Evolutionary conservation across 2,329 filamentous ascomycete genomes (phyloP).

Genomic region (Monilinia fructigena): DNA sequence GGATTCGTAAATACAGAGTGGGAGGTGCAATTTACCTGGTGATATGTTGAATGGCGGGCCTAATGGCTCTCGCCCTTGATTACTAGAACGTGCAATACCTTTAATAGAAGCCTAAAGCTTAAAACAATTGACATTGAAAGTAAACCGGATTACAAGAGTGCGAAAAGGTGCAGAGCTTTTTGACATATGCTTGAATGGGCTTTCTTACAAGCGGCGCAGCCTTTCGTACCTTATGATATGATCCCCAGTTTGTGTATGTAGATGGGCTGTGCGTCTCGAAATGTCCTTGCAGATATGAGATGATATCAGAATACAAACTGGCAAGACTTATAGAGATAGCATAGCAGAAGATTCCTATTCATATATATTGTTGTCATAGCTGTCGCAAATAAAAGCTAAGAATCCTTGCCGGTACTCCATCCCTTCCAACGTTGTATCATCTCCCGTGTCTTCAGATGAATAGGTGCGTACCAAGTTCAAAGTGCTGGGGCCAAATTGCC

Average conservation of each 20-base stretch:
- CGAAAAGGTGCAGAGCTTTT: constrained; percentile 7
- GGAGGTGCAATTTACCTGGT: constrained; percentile 10
- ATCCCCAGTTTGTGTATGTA: background rate
- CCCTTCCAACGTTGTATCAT: background rate
- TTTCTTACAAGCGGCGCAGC: background rate
- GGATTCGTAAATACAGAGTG: background rate
- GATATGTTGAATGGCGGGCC: background rate
- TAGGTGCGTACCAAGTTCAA: background rate
- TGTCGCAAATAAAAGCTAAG: background rate
- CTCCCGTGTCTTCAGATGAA: background rate
- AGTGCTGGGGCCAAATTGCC: constrained; percentile 14
- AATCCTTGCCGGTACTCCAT: constrained; percentile 6
- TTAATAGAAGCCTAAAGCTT: constrained; percentile 15
- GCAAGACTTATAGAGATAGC: background rate
- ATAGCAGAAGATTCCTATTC: constrained; percentile 5
- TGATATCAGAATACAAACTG: background rate
- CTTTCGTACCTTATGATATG: background rate
- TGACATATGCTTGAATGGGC: background rate
- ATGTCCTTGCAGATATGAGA: background rate
- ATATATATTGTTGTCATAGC: constrained; percentile 8
- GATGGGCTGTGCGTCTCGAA: constrained; percentile 3
- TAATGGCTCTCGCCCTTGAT: background rate
- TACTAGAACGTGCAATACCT: background rate
- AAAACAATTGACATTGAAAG: background rate
- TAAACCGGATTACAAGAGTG: background rate